phyloP scores from a whole-genome alignment of 2,329 filamentous ascomycete genomes.

The Calonectria hongkongensis region DNA sequence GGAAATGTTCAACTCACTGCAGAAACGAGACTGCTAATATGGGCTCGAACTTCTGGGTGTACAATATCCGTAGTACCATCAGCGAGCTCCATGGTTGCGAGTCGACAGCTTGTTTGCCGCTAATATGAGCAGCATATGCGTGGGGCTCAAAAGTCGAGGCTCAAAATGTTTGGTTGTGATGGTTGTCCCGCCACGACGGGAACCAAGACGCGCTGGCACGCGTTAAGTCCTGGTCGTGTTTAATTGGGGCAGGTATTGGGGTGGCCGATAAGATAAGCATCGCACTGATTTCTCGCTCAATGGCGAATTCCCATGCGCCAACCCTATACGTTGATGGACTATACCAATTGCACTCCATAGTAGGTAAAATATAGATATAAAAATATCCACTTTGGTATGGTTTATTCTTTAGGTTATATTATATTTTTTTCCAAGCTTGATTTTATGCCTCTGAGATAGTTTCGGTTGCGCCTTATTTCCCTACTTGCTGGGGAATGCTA shows the following conservation, averaged over 20 bases:
- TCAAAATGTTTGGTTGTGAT: constrained; percentile 33
- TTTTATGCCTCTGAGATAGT: no score
- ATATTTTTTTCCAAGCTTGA: no score
- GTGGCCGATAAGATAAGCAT: constrained; percentile 29
- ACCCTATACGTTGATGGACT: background rate
- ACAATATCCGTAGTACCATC: constrained; percentile 78
- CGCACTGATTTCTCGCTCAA: background rate
- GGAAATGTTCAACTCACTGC: constrained; percentile 77
- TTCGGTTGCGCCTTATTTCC: no score
- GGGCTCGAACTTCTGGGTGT: constrained; percentile 93
- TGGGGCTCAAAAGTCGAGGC: constrained; percentile 44
- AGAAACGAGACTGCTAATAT: constrained; percentile 94
- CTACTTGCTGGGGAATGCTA: no score
- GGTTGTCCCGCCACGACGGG: constrained; percentile 39
- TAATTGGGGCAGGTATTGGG: constrained; percentile 41
- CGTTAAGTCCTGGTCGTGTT: constrained; percentile 44
- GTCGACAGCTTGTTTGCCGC: constrained; percentile 41
- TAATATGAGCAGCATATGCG: constrained; percentile 44
- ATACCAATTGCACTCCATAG: background rate
- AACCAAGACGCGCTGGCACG: constrained; percentile 48
- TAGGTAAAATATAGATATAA: no score
- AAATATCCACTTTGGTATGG: no score
- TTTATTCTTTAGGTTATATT: no score
- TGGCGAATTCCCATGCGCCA: constrained; percentile 20
- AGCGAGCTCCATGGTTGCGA: constrained; percentile 70